Evolutionary conservation across 495 filamentous ascomycete species (phyloP), one percentile per base, ranked within the genome.

Genomic region (Neurospora hispaniola): DNA sequence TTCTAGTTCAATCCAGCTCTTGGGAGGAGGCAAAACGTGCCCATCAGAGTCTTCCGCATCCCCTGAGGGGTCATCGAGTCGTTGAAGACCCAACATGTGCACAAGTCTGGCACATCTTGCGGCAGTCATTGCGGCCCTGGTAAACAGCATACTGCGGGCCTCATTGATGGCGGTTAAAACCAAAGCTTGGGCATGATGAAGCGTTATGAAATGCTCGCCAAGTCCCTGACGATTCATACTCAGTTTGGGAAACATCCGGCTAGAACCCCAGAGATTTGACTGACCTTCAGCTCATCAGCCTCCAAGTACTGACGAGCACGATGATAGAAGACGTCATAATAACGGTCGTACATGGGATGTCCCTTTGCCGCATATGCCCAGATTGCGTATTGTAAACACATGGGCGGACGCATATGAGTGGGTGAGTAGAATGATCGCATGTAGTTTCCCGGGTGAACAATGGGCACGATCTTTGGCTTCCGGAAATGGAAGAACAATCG

Each of bases 251-350:
- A 8, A 54, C 11, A 23, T 41, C 2, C 44, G 16, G 12, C 7
- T 40, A 23, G 16, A 14, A 42, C 38, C 5, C n/a, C 2, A 16
- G 41, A 27, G 39, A n/a, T 5, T 3, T 68, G 20, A 44, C 79
- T 38, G 66, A 83, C 84, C 76, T 82, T 86, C 48, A 87, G 76
- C 74, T 87, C 85, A 69, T 86, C 85, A 11, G 75, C 74, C 43
- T 87, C 82, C n/a, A 82, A 79, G 69, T 86, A 85, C 71, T 84
- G 83, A n/a, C 85, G 81, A 7, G 83, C 79, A 27, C 84, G 83
- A 0, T 74, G 76, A 70, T 87, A 87, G 70, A 87, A 83, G 18
- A 81, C 76, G 12, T 85, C 85, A 41, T 82, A 77, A 31, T 81
- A 84, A 3, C 71, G 44, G 5, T 77, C 75, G 70, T 86, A 85